These are phyloP conservation scores for Lactarius quietus DNA, from an alignment of 768 basidiomycete species.

Conservation along the genomic window DNA sequence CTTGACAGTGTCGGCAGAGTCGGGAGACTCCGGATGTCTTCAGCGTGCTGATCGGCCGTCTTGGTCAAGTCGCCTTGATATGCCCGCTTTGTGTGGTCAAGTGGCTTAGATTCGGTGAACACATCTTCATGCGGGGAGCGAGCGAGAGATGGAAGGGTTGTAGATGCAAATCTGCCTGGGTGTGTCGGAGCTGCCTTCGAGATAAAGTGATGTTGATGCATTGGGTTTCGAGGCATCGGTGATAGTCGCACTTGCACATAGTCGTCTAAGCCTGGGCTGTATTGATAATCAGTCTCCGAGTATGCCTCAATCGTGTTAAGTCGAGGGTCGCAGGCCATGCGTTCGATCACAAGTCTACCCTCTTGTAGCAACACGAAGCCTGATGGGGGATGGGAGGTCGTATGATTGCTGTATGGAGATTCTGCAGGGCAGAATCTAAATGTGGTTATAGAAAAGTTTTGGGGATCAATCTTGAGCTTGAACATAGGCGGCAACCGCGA, in stretches of 20 bases:
- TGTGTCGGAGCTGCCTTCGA: background rate
- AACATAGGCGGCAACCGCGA: background rate
- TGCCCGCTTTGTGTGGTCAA: background rate
- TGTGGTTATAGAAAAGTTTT: background rate
- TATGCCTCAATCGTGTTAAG: background rate
- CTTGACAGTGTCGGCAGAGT: too few relatives aligned
- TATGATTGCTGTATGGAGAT: background rate
- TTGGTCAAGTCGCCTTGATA: background rate
- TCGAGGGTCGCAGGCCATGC: background rate
- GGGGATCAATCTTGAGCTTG: slow-evolving; percentile 2
- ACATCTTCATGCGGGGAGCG: background rate
- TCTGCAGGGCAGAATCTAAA: background rate
- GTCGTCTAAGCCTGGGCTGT: background rate
- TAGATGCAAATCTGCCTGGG: background rate
- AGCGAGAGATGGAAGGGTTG: background rate
- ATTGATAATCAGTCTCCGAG: background rate
- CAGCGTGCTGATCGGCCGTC: background rate
- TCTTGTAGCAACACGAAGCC: background rate
- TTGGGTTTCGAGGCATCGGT: background rate
- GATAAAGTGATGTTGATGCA: background rate
- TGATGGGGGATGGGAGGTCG: background rate
- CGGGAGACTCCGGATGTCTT: background rate
- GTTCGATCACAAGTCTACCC: background rate
- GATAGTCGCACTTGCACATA: background rate
- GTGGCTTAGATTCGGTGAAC: background rate